Base-by-base conservation (phyloP, 148 eudicot genomes). In the Drosera capensis region DNA sequence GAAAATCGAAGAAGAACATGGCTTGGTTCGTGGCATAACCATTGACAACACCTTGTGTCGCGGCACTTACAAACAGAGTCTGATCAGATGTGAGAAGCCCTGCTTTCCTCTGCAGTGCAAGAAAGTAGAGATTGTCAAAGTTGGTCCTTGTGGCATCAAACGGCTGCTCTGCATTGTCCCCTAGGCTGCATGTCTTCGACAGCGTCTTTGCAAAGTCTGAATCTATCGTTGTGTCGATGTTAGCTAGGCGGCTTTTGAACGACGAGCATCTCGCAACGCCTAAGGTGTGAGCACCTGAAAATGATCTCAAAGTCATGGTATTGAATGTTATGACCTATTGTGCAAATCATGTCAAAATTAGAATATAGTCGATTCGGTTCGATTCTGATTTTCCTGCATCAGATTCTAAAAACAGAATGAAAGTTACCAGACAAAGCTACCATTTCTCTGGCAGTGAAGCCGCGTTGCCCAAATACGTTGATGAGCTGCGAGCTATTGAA, bases 241-340 rank as follows among this genome's bases (percentile, higher is more conserved):
- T 75, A 28, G 54, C 62, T 54, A 87, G 26, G 18, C 96, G 59
- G 48, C 39, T 40, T 50, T 87, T 87, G 86, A 87, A 87, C 18
- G 94, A 79, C 31, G 86, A 63, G 52, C 94, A 87, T 49, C 94
- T 68, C 41, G 96, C 90, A 25, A 74, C 94, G 45, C 96, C 96
- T 16, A 87, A 69, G 12, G 96, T 87, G 29, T 87, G 96, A 1
- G 62, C 96, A 30, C 96, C 96, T 87, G 17, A n/a, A n/a, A n/a
- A n/a, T n/a, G n/a, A n/a, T n/a, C n/a, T n/a, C n/a, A n/a, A n/a
- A n/a, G n/a, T n/a, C n/a, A n/a, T n/a, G n/a, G n/a, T n/a, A n/a
- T n/a, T n/a, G n/a, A n/a, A n/a, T n/a, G n/a, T n/a, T n/a, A n/a
- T n/a, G n/a, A n/a, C n/a, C n/a, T n/a, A n/a, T n/a, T n/a, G n/a